Evolutionary conservation across 2,329 filamentous ascomycete species (phyloP).

Genomic region (Pseudogymnoascus sp.): DNA sequence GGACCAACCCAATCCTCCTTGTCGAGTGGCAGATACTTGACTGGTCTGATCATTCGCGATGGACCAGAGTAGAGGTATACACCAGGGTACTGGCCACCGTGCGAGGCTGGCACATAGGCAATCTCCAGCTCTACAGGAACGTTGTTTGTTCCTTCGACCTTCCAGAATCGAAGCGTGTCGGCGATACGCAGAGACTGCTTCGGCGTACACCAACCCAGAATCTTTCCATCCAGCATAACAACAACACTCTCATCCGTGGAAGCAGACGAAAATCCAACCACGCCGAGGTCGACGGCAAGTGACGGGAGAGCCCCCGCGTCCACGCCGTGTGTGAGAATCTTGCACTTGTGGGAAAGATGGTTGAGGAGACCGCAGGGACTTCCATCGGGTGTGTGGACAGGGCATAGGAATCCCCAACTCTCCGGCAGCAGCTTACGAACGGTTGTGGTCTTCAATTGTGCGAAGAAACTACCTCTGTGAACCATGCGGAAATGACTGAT

Average conservation of each 20-base stretch:
- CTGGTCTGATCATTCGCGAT: conserved; percentile 79
- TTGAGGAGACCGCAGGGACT: conserved; percentile 89
- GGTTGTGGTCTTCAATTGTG: conserved; percentile 91
- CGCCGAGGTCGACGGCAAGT: conserved; percentile 70
- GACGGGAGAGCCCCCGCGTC: conserved; percentile 68
- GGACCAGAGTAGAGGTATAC: conserved; percentile 86
- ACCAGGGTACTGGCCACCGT: conserved; percentile 90
- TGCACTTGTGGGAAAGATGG: conserved; percentile 91
- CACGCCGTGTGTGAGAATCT: conserved; percentile 66
- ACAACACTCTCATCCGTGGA: conserved; percentile 76
- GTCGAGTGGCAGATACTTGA: conserved; percentile 82
- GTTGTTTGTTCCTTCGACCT: conserved; percentile 75
- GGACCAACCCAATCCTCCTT: conserved; percentile 84
- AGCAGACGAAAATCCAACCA: conserved; percentile 66
- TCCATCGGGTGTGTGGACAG: conserved; percentile 95
- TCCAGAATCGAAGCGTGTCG: conserved; percentile 88
- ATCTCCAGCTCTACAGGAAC: conserved; percentile 83
- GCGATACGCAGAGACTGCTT: conserved; percentile 72
- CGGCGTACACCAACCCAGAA: conserved; percentile 84
- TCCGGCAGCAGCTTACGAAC: conserved; percentile 92
- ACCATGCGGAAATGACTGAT: conserved; percentile 99
- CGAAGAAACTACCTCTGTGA: conserved; percentile 97
- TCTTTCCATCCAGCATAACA: conserved; percentile 80
- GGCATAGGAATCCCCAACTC: conserved; percentile 96
- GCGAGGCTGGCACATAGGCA: conserved; percentile 79